Percentiles rank a stretch among this genome's conserved stretches.
Conservation (phyloP, 441 rosid genomes). For the Sinapis alba region DNA sequence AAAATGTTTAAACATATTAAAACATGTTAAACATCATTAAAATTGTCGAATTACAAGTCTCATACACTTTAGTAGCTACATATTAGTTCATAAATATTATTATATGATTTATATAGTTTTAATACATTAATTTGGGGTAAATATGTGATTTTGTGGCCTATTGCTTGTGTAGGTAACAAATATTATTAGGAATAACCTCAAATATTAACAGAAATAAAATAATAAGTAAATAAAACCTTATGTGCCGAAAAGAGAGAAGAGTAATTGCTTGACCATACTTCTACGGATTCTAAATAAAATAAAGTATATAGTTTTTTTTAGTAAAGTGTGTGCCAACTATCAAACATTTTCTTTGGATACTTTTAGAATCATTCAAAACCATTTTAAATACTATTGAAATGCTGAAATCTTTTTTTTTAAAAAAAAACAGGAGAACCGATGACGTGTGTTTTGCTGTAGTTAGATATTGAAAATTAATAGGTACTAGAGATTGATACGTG, state of each 20-base stretch:
- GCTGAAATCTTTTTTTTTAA: background rate
- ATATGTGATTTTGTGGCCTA: no score
- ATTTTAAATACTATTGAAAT: background rate
- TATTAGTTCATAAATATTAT: no score
- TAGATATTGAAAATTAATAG: background rate
- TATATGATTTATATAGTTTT: no score
- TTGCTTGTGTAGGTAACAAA: no score
- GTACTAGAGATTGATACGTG: no score
- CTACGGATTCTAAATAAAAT: background rate
- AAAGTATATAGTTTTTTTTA: background rate
- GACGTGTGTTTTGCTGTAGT: background rate
- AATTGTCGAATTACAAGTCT: no score
- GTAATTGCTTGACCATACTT: constrained; percentile 1
- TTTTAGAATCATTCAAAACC: constrained; percentile 1
- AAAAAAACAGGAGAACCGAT: background rate
- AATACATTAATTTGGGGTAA: no score
- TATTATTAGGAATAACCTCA: no score
- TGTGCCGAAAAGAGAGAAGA: background rate
- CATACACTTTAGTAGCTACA: no score
- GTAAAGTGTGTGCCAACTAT: background rate
- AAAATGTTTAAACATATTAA: no score
- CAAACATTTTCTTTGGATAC: background rate
- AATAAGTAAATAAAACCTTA: background rate
- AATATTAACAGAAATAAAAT: background rate
- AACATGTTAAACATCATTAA: no score